Conservation (phyloP, 2,329 filamentous ascomycete genomes). For the Rosellinia necatrix region DNA sequence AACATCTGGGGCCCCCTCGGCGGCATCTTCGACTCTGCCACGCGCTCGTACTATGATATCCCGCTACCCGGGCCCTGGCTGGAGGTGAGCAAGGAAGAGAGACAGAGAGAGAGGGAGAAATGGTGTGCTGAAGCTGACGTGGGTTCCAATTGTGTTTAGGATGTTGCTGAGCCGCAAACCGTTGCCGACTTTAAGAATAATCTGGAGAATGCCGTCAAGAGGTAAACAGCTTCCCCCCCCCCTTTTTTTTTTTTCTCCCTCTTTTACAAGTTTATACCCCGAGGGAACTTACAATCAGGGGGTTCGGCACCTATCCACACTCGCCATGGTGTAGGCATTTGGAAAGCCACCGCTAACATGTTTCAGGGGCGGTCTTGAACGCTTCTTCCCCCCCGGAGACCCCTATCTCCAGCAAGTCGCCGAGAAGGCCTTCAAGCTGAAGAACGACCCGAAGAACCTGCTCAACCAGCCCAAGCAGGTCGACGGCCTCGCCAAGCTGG, state of each 20-base stretch:
- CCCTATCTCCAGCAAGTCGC: slow-evolving; percentile 26
- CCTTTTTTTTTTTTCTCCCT: neutral
- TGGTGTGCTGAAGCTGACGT: neutral
- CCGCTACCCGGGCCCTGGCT: neutral
- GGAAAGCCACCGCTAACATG: neutral
- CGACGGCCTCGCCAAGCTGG: slow-evolving; percentile 23
- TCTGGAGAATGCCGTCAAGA: slow-evolving; percentile 13
- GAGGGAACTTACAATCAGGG: neutral
- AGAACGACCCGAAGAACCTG: slow-evolving; percentile 21
- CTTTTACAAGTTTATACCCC: neutral
- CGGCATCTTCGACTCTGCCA: slow-evolving; percentile 20
- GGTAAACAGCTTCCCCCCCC: neutral
- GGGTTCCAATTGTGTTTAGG: slow-evolving; percentile 10
- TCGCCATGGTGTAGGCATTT: too few relatives aligned
- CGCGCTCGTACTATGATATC: slow-evolving; percentile 13
- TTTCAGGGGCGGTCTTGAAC: slow-evolving; percentile 16
- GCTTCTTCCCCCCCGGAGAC: slow-evolving; percentile 23
- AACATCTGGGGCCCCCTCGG: slow-evolving; percentile 23
- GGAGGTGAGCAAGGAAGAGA: too few relatives aligned
- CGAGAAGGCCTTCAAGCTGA: slow-evolving; percentile 19
- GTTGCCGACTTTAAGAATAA: slow-evolving; percentile 19
- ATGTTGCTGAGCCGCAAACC: slow-evolving; percentile 20
- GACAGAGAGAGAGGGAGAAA: too few relatives aligned
- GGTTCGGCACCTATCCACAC: neutral
- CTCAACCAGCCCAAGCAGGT: slow-evolving; percentile 22